phyloP scores from a whole-genome alignment of 1,284 basidiomycete genomes.

The Apiotrichum gracile region DNA sequence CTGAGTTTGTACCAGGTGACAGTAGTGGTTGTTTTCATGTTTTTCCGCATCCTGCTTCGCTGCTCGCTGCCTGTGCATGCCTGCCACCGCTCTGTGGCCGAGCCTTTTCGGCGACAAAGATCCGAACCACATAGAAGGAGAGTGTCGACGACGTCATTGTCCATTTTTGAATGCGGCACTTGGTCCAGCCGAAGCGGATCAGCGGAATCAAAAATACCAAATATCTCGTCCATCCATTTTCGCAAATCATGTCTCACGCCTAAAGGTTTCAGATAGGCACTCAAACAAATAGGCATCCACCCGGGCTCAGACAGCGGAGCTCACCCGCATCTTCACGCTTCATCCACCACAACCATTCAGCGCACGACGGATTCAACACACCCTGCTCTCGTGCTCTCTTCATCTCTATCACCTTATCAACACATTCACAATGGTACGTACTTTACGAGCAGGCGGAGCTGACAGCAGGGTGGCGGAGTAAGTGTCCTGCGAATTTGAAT shows the following conservation, averaged over 20 bases:
- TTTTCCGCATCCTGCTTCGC: no score
- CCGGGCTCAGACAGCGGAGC: not conserved
- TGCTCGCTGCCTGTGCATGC: no score
- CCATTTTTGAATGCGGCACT: no score
- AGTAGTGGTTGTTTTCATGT: no score
- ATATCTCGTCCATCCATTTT: not conserved
- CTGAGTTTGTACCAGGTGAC: no score
- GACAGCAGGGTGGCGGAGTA: conserved; percentile 19
- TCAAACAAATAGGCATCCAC: not conserved
- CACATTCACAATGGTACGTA: conserved; percentile 7
- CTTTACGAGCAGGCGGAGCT: not conserved
- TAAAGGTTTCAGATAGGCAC: not conserved
- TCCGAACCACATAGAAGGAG: no score
- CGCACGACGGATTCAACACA: not conserved
- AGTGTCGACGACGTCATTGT: not conserved
- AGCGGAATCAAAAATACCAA: no score
- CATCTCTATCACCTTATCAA: not conserved
- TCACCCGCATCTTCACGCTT: not conserved
- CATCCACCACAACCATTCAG: not conserved
- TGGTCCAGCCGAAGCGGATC: not conserved
- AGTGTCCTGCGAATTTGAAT: no score
- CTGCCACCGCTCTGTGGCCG: not conserved
- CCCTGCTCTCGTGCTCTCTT: not conserved
- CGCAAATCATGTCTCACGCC: no score
- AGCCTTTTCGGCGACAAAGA: not conserved